These are phyloP conservation scores for Tulasnella sp. DNA, from an alignment of 768 basidiomycete species.

Conservation along the genomic window DNA sequence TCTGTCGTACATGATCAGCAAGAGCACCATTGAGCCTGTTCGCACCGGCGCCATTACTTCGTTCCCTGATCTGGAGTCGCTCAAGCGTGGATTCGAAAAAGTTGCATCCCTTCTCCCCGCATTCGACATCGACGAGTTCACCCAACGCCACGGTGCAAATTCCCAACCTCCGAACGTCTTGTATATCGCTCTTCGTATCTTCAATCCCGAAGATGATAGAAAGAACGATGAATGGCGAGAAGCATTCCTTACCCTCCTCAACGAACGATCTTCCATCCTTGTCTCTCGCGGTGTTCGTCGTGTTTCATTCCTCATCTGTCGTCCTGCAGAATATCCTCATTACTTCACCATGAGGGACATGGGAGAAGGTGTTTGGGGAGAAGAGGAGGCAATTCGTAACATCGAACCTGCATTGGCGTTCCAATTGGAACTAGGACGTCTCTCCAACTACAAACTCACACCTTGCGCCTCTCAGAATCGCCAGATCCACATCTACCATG, in stretches of 20 bases:
- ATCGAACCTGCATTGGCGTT: constrained; percentile 96
- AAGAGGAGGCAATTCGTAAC: constrained; percentile 94
- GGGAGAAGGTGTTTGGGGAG: constrained; percentile 57
- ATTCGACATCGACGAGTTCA: constrained; percentile 59
- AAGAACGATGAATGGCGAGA: constrained; percentile 64
- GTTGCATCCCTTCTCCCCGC: constrained; percentile 59
- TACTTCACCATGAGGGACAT: constrained; percentile 82
- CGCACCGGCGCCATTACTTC: constrained; percentile 87
- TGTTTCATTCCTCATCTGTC: constrained; percentile 83
- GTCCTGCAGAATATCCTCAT: constrained; percentile 79
- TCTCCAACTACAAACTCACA: constrained; percentile 91
- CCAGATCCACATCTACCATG: constrained; percentile 97
- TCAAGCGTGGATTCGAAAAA: constrained; percentile 60
- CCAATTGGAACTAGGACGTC: constrained; percentile 91
- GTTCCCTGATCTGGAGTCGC: constrained; percentile 59
- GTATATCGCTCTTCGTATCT: constrained; percentile 84
- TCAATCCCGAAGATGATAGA: constrained; percentile 66
- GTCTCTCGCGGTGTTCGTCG: constrained; percentile 74
- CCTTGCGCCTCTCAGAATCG: constrained; percentile 96
- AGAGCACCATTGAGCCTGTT: constrained; percentile 64
- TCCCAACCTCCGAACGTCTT: constrained; percentile 81
- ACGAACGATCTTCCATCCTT: constrained; percentile 50
- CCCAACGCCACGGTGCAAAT: constrained; percentile 57
- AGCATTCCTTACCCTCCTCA: constrained; percentile 56
- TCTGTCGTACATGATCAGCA: constrained; percentile 80